Base-by-base conservation (phyloP, 108 stramenopile species). In the Pelagomonas calceolata region DNA sequence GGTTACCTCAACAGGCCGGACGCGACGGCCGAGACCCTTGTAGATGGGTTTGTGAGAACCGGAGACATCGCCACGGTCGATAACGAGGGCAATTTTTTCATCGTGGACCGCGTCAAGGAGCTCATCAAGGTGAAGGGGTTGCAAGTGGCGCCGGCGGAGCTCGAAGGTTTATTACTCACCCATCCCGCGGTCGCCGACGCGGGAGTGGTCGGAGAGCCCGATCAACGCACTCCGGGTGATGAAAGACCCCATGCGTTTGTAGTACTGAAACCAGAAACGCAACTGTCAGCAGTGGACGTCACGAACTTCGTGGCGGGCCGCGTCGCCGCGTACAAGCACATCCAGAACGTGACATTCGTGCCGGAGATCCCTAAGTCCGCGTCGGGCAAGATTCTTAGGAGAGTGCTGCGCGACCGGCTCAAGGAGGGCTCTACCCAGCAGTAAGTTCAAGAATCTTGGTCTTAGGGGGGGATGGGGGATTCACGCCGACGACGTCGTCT, bases 91-190 rank as follows among this genome's bases (percentile, higher is more conserved):
- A 92, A 73, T 79, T 82, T 92, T 43, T 91, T 80, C 74, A 90
- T 96, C 66, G 86, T 85, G 0, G 95, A 96, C 76, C 79, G 95
- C 30, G 80, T 90, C 66, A 94, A 96, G 85, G 95, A 96, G 75
- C 76, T 96, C 36, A 96, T 96, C 77, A 96, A 96, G 82, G 88
- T 90, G 26, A 90, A 91, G 43, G 95, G 93, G 34, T 90, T 85
- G 73, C 93, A 85, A 72, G 93, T 96, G 30, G 91, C 95, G 36
- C 95, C 95, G 29, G 95, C 95, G 0, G 95, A 95, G 71, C 82
- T 95, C 67, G 95, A 95, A 75, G 91, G 86, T n/a, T 71, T 94
- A n/a, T 63, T 95, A 14, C 74, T 90, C 15, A 84, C 84, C 29
- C 78, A 92, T 81, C 87, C 87, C 35, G 66, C 81, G 7, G 84